A percentile compares a stretch with the other conserved stretches of the same genome.
These are phyloP conservation scores for Posidonia australis DNA, from an alignment of 106 monocot species.

Conservation along the genomic window DNA sequence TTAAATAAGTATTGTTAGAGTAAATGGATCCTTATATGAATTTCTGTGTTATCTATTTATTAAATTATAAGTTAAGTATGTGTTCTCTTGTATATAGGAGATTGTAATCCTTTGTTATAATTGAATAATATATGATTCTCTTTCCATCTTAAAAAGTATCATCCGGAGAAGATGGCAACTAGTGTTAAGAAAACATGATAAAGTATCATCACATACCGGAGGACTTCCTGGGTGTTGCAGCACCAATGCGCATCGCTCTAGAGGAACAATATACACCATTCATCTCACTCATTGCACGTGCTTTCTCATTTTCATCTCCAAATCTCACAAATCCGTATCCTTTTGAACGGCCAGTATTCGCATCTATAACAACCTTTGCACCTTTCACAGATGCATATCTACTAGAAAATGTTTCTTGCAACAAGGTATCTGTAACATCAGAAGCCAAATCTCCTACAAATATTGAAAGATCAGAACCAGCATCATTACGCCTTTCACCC, in stretches of 20 bases:
- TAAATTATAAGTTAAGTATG: too few relatives aligned
- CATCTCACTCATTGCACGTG: conserved; percentile 23
- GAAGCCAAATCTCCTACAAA: conserved; percentile 22
- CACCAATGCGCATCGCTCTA: conserved; percentile 24
- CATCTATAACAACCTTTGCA: conserved; percentile 27
- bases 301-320: conserved; percentile 21
- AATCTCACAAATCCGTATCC: conserved; percentile 28
- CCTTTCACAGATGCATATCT: conserved; percentile 19
- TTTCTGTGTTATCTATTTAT: too few relatives aligned
- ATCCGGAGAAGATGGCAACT: too few relatives aligned
- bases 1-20: too few relatives aligned
- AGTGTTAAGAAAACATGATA: too few relatives aligned
- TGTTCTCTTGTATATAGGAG: too few relatives aligned
- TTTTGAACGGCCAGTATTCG: conserved; percentile 21
- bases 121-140: too few relatives aligned
- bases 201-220: too few relatives aligned
- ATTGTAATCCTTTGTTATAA: too few relatives aligned
- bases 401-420: conserved; percentile 19
- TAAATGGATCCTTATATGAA: too few relatives aligned
- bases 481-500: conserved; percentile 10
- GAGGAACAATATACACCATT: conserved; percentile 22
- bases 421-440: conserved; percentile 21
- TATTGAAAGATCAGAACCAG: conserved; percentile 15
- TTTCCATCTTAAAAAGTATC: too few relatives aligned
- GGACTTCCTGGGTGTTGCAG: conserved; percentile 16